Evolutionary conservation across 2,329 filamentous ascomycete species (phyloP).

Genomic region (Fusarium domesticum): DNA sequence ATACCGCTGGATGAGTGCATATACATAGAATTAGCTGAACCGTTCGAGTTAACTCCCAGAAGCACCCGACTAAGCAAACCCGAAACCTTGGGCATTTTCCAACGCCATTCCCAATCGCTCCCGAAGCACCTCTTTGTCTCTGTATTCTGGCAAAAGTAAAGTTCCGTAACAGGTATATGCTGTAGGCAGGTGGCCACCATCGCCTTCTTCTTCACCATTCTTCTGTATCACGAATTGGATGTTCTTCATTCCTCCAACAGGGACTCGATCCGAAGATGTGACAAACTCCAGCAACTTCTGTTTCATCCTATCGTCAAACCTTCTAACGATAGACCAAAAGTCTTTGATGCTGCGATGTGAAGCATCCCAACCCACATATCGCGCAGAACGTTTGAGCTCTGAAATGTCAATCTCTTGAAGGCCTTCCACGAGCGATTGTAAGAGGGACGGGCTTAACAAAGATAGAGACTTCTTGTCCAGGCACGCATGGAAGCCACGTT

Average conservation of each 20-base stretch:
- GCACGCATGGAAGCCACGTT: constrained; percentile 74
- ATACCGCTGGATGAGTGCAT: too few species aligned
- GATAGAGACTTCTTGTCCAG: constrained; percentile 67
- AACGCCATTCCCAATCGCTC: constrained; percentile 80
- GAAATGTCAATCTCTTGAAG: constrained; percentile 74
- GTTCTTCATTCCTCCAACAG: constrained; percentile 78
- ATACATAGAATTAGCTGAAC: not conserved
- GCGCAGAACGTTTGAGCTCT: constrained; percentile 66
- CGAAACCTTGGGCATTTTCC: constrained; percentile 86
- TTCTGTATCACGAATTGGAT: constrained; percentile 81
- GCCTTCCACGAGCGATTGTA: constrained; percentile 82
- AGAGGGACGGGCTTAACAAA: constrained; percentile 65
- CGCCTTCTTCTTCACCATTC: constrained; percentile 62
- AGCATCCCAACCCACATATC: constrained; percentile 78
- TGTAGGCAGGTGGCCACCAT: constrained; percentile 65
- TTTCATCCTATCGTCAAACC: constrained; percentile 66
- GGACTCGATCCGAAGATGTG: constrained; percentile 86
- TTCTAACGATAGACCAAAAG: constrained; percentile 80
- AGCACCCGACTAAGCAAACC: constrained; percentile 58
- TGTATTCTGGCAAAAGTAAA: constrained; percentile 80
- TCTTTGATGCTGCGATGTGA: constrained; percentile 66
- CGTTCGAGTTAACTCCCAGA: not conserved
- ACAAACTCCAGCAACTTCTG: constrained; percentile 86
- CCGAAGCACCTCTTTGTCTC: constrained; percentile 63
- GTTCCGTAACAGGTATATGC: constrained; percentile 94